These are phyloP conservation scores for Aspergillus biplanus DNA, from an alignment of 495 filamentous ascomycete genomes.

Conservation along the genomic window DNA sequence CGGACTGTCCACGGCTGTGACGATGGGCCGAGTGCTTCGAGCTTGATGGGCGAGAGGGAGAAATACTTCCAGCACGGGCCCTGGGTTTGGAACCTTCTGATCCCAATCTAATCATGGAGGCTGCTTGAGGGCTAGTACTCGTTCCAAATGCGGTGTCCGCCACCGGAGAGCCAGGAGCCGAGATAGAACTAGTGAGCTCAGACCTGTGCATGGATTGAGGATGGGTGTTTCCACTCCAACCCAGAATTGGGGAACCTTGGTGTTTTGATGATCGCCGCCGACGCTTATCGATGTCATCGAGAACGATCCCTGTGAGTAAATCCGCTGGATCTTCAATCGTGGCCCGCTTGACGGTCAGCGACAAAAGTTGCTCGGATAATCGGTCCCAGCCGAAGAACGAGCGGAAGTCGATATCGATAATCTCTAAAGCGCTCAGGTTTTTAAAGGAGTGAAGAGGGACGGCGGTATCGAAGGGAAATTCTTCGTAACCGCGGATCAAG, in stretches of 20 bases:
- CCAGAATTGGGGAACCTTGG: constrained; percentile 73
- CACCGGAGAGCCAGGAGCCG: constrained; percentile 69
- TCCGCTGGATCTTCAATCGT: constrained; percentile 88
- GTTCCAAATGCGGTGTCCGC: constrained; percentile 47
- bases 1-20: constrained; percentile 50
- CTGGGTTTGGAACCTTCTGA: constrained; percentile 55
- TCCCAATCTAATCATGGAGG: constrained; percentile 53
- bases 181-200: constrained; percentile 54
- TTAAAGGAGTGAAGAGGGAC: constrained; percentile 95
- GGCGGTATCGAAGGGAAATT: constrained; percentile 98
- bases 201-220: constrained; percentile 63
- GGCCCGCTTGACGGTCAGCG: constrained; percentile 85
- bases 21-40: constrained; percentile 70
- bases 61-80: constrained; percentile 69
- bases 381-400: constrained; percentile 98
- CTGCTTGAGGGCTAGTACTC: constrained; percentile 49
- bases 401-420: constrained; percentile 92
- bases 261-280: constrained; percentile 84
- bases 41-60: constrained; percentile 73
- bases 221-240: constrained; percentile 49
- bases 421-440: constrained; percentile 89
- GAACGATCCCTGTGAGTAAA: constrained; percentile 85
- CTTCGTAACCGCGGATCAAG: constrained; percentile 89
- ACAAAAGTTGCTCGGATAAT: constrained; percentile 86
- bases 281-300: constrained; percentile 94